A percentile compares a stretch with the other conserved stretches of the same genome.
Conservation (phyloP, 1,139 yeast genomes). For the Lodderomyces metapsilosis region DNA sequence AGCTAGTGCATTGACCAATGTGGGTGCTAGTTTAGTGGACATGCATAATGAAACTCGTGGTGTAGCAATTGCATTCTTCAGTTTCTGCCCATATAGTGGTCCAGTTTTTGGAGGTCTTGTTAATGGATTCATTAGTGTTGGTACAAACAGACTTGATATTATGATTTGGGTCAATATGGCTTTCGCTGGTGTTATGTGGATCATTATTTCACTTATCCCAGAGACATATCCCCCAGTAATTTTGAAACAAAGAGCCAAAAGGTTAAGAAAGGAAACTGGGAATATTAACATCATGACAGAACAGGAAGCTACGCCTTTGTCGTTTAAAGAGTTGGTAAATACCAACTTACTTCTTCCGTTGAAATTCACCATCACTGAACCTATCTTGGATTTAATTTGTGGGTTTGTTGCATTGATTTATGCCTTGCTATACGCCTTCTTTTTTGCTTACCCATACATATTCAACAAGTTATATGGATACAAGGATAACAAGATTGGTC, state of each 20-base stretch:
- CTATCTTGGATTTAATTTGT: slow-evolving; percentile 80
- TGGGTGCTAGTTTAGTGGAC: slow-evolving; percentile 90
- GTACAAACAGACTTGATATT: slow-evolving; percentile 63
- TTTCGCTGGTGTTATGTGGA: slow-evolving; percentile 82
- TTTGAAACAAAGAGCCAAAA: slow-evolving; percentile 67
- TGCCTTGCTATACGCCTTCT: slow-evolving; percentile 84
- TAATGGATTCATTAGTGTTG: slow-evolving; percentile 78
- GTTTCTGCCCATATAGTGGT: slow-evolving; percentile 91
- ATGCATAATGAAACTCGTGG: slow-evolving; percentile 80
- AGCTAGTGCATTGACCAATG: slow-evolving; percentile 79
- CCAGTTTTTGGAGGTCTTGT: slow-evolving; percentile 91
- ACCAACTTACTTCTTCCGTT: slow-evolving; percentile 75
- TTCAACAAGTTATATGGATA: slow-evolving; percentile 65
- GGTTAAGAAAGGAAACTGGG: slow-evolving; percentile 75
- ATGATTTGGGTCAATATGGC: slow-evolving; percentile 92
- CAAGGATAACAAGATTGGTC: slow-evolving; percentile 68
- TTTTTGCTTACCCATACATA: slow-evolving; percentile 84
- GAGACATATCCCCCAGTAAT: slow-evolving; percentile 93
- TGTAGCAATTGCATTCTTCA: slow-evolving; percentile 84
- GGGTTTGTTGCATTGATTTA: slow-evolving; percentile 84
- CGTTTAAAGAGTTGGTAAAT: slow-evolving; percentile 60
- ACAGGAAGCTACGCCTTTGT: slow-evolving; percentile 77
- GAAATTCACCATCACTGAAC: slow-evolving; percentile 72
- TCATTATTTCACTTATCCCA: slow-evolving; percentile 60
- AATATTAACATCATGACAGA: slow-evolving; percentile 85